phyloP scores from a whole-genome alignment of 495 filamentous ascomycete genomes.

The Clavariopsis aquatica region DNA sequence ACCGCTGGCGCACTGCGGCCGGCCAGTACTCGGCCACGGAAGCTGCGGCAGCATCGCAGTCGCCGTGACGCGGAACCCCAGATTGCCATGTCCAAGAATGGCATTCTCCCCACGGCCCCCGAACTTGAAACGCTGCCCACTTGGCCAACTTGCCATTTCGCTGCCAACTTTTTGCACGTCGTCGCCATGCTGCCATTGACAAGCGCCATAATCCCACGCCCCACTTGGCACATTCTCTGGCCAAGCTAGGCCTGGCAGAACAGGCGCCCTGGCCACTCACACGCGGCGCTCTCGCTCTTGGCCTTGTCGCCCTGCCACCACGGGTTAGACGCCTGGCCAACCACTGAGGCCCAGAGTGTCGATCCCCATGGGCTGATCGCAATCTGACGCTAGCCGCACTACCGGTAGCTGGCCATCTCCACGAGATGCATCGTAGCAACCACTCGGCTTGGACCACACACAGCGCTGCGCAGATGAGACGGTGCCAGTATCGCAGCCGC shows the following conservation, averaged over 20 bases:
- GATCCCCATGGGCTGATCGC: slow-evolving; percentile 11
- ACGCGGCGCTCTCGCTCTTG: background rate
- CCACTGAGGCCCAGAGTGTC: slow-evolving; percentile 19
- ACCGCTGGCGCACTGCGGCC: background rate
- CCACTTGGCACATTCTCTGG: slow-evolving; percentile 6
- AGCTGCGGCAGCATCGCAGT: slow-evolving; percentile 2
- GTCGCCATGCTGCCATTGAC: background rate
- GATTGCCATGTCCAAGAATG: slow-evolving; percentile 1
- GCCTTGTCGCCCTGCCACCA: slow-evolving; percentile 15
- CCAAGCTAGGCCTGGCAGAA: too few species aligned
- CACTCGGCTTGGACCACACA: slow-evolving; percentile 1
- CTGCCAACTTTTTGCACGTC: background rate
- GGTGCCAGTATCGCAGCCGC: background rate
- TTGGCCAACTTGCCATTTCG: background rate
- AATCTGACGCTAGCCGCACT: background rate
- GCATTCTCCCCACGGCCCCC: background rate
- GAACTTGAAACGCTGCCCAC: background rate
- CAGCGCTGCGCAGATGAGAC: background rate
- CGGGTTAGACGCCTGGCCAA: background rate
- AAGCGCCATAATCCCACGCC: background rate
- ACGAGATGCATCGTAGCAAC: slow-evolving; percentile 9
- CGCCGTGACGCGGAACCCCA: background rate
- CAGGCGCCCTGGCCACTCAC: slow-evolving; percentile 17
- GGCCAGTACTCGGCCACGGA: slow-evolving; percentile 8
- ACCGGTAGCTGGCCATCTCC: background rate